Evolutionary conservation across 257 asterid species (phyloP).

Genomic region (Penstemon newberryi): DNA sequence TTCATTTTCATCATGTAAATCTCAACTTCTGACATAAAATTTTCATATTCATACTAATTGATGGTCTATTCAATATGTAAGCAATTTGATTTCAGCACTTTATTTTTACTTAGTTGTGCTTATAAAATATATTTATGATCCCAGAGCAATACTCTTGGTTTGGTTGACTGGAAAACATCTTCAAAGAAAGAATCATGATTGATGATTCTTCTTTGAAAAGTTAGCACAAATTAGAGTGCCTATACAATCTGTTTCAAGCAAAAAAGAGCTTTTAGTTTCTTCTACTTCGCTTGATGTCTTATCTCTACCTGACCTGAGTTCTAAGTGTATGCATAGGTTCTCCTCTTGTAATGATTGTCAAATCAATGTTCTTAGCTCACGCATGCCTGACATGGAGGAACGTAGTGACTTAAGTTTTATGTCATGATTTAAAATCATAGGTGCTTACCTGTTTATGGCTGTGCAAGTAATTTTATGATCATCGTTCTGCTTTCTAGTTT

Average conservation of each 20-base stretch:
- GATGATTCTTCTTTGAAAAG: conserved; percentile 9
- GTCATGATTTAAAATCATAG: conserved; percentile 12
- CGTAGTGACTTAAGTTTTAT: conserved; percentile 11
- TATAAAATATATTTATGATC: not conserved
- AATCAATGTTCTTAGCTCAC: conserved; percentile 4
- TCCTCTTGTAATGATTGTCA: not conserved
- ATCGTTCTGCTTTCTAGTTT: conserved; percentile 18
- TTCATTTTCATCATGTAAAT: conserved; percentile 1
- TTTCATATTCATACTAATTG: conserved; percentile 3
- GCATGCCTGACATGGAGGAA: conserved; percentile 4
- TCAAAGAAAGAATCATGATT: not conserved
- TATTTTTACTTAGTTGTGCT: conserved; percentile 6
- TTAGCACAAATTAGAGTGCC: conserved; percentile 1
- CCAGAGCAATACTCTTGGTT: conserved; percentile 8
- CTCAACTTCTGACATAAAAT: conserved; percentile 7
- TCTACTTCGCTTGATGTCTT: not conserved
- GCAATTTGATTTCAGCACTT: conserved; percentile 10
- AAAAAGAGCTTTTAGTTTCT: not conserved
- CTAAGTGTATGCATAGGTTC: not conserved
- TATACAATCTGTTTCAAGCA: conserved; percentile 16
- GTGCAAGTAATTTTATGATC: conserved; percentile 9
- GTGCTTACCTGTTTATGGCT: conserved; percentile 12
- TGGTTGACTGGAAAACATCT: conserved; percentile 14
- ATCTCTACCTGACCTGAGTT: conserved; percentile 11
- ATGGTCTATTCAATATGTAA: conserved; percentile 13